Conservation (phyloP, 192 early-diverging fungal species). For the Kickxella alabastrina region DNA sequence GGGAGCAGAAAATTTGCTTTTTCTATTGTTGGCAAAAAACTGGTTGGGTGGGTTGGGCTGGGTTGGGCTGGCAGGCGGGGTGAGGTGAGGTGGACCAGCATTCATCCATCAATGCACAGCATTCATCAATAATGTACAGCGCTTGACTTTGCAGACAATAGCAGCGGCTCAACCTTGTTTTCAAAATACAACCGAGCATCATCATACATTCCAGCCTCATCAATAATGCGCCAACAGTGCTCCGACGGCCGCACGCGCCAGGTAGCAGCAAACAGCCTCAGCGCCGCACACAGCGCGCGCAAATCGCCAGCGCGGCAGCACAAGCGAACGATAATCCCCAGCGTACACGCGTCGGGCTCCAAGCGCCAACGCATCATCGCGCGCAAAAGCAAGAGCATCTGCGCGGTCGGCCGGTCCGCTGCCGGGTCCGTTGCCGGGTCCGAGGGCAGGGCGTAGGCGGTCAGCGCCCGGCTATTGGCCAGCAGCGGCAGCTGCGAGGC, state of each 20-base stretch:
- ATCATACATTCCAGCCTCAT: constrained; percentile 5
- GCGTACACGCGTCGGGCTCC: constrained; percentile 19
- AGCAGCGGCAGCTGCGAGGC: constrained; percentile 6
- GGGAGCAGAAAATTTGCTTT: too few species aligned
- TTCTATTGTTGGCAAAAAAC: too few species aligned
- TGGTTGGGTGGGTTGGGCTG: too few species aligned
- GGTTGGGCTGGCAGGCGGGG: too few species aligned
- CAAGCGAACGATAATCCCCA: constrained; percentile 19
- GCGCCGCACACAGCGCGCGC: constrained; percentile 9
- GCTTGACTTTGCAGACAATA: too few species aligned
- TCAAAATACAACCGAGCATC: constrained; percentile 1
- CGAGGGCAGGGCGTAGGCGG: constrained; percentile 1
- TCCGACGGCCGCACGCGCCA: constrained; percentile 26
- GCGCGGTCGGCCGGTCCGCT: not conserved
- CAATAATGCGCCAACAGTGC: constrained; percentile 15
- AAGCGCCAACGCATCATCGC: constrained; percentile 28
- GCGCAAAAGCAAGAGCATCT: constrained; percentile 17
- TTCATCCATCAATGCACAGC: too few species aligned
- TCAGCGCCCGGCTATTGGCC: constrained; percentile 10
- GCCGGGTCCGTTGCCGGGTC: not conserved
- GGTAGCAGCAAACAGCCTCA: constrained; percentile 20
- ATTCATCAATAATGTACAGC: too few species aligned
- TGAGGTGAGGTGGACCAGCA: too few species aligned
- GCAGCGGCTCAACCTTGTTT: not conserved
- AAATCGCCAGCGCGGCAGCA: constrained; percentile 11